Evolutionary conservation across 2,329 filamentous ascomycete genomes (phyloP), one percentile per base, ranked within the genome.

Genomic region (Phialophora chinensis): DNA sequence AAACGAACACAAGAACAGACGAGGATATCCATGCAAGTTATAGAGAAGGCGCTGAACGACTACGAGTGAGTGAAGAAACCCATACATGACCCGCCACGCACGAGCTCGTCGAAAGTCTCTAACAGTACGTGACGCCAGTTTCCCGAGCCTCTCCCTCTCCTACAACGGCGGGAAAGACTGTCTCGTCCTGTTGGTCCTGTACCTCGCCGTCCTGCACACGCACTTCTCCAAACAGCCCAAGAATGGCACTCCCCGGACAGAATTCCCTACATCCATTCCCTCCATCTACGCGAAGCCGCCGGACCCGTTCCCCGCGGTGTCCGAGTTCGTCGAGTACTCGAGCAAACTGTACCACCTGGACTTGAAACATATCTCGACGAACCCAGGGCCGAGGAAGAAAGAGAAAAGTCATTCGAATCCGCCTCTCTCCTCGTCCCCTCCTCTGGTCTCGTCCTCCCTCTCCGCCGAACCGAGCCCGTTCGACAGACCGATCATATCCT

Each of bases 161-260:
- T 99, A 97, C 81, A 99, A 99, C 74, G 95, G 95, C 75, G 95
- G 95, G 68, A 99, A 99, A 79, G 95, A 98, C 84, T 98, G 94
- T 75, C 90, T 98, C 20, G 93, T 98, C 61, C 88, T 98, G 20
- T 85, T 98, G 6, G 86, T 97, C 74, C 84, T 98, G 71, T 92
- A 97, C 75, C 88, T 98, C 72, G 89, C 90, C 68, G 83, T 83
- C 23, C 78, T 89, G 1, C 76, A 81, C 69, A 74, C 75, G 59
- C 73, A 74, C 68, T 74, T 70, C 35, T 58, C 55, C 73, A 77
- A 62, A 31, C 63, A 49, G 17, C 57, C 56, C 20, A 57, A 56
- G 35, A 64, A 62, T 53, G 54, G 60, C 29, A 29, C 62, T 5
- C 23, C 57, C 12, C 49, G 60, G n/a, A 47, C 44, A 38, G 49